Evolutionary conservation across 2,329 filamentous ascomycete species (phyloP).

Genomic region (Alternaria sp.): DNA sequence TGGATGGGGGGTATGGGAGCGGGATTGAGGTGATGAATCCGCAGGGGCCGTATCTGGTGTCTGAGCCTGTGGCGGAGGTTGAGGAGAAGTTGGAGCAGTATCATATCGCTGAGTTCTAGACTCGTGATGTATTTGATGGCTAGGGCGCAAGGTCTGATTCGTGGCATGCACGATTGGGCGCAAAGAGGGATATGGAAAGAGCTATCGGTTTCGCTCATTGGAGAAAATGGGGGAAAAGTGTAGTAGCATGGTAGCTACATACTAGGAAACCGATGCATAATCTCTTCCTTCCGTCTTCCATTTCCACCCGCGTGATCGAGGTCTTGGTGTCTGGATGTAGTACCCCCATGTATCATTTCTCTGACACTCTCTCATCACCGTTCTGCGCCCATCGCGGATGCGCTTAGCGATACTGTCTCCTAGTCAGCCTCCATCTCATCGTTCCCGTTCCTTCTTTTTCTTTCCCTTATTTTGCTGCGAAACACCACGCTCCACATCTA

Average conservation of each 20-base stretch:
- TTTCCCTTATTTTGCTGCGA: not conserved
- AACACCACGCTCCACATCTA: not conserved
- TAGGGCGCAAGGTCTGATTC: not conserved
- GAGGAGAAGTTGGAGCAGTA: constrained; percentile 16
- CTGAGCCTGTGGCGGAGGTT: constrained; percentile 25
- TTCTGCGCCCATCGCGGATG: not conserved
- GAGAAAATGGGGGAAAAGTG: not conserved
- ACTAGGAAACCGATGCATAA: not conserved
- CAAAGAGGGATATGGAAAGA: not conserved
- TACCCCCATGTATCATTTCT: not conserved
- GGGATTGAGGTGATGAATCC: constrained; percentile 14
- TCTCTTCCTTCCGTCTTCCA: not conserved
- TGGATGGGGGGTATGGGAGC: not conserved
- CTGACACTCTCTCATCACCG: not conserved
- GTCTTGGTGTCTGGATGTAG: not conserved
- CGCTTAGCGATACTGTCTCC: not conserved
- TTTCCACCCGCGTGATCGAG: not conserved
- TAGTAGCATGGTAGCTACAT: not conserved
- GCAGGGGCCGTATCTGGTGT: constrained; percentile 18
- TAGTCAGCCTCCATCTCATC: not conserved
- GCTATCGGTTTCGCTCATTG: not conserved
- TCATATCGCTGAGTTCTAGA: not conserved
- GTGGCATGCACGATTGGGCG: not conserved
- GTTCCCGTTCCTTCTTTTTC: not conserved
- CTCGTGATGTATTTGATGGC: not conserved